phyloP scores from a whole-genome alignment of 306 rosid species.

The Vachellia pachyceras region DNA sequence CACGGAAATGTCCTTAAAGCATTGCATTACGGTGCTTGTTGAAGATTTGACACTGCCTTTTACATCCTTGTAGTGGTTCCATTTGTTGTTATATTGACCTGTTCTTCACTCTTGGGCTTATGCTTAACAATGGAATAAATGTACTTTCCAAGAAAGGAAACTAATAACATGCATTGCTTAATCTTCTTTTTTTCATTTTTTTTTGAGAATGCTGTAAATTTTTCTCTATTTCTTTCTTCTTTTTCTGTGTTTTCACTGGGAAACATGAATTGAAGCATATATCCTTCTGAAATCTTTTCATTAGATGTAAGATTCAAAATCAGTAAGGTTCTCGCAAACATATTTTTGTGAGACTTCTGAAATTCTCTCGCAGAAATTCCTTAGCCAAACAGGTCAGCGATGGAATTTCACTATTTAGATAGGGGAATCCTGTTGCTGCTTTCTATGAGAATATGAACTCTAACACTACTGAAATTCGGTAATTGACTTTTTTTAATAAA shows the following conservation, averaged over 20 bases:
- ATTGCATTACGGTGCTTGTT: constrained; percentile 43
- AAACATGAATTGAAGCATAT: neutral
- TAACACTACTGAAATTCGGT: too few species aligned
- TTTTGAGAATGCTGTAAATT: neutral
- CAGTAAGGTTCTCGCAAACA: neutral
- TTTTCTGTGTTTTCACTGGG: neutral
- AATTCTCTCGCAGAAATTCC: neutral
- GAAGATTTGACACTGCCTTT: constrained; percentile 38
- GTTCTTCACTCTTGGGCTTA: constrained; percentile 17
- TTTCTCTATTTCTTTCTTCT: neutral
- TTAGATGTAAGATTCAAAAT: neutral
- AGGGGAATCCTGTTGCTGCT: too few species aligned
- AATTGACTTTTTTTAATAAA: too few species aligned
- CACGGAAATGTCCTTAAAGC: constrained; percentile 45
- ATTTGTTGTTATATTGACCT: constrained; percentile 29
- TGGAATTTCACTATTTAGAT: too few species aligned
- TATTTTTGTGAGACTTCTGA: neutral
- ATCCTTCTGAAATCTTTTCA: neutral
- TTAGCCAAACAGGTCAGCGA: too few species aligned
- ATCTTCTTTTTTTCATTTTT: too few species aligned
- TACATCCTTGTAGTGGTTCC: constrained; percentile 14
- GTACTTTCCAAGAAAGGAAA: constrained; percentile 37
- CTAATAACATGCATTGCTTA: neutral
- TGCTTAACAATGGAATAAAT: constrained; percentile 29
- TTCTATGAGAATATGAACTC: too few species aligned